phyloP scores from a whole-genome alignment of 306 rosid genomes.

The Ziziphus jujuba region DNA sequence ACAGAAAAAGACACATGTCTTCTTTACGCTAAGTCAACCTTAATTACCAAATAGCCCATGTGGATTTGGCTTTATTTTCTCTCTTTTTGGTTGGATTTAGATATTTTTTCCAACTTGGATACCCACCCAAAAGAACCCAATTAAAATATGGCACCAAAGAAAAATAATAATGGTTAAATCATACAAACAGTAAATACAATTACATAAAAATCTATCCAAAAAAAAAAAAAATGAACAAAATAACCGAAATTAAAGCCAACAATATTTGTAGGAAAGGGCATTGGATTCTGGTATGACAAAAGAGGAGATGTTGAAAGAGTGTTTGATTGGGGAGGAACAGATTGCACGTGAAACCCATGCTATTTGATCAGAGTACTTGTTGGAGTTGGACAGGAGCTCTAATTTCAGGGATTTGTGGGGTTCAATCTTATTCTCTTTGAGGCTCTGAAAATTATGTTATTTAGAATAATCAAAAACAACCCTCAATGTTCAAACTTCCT shows the following conservation, averaged over 20 bases:
- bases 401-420: constrained; percentile 2
- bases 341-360: constrained; percentile 26
- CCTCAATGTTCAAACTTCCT: too few relatives aligned
- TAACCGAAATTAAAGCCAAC: too few relatives aligned
- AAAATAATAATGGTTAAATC: too few relatives aligned
- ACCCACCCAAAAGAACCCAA: neutral
- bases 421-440: neutral
- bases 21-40: constrained; percentile 18
- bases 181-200: too few relatives aligned
- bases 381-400: neutral
- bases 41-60: constrained; percentile 18
- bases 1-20: constrained; percentile 1
- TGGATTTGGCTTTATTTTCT: neutral
- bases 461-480: neutral
- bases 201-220: too few relatives aligned
- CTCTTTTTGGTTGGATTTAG: too few relatives aligned
- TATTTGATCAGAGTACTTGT: neutral
- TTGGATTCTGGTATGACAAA: constrained; percentile 10
- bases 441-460: constrained; percentile 24
- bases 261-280: too few relatives aligned
- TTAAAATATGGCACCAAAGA: too few relatives aligned
- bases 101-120: too few relatives aligned
- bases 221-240: too few relatives aligned
- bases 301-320: neutral
- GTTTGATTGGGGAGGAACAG: neutral